Conservation (phyloP, 2,329 filamentous ascomycete species). For the Thelonectria olida region DNA sequence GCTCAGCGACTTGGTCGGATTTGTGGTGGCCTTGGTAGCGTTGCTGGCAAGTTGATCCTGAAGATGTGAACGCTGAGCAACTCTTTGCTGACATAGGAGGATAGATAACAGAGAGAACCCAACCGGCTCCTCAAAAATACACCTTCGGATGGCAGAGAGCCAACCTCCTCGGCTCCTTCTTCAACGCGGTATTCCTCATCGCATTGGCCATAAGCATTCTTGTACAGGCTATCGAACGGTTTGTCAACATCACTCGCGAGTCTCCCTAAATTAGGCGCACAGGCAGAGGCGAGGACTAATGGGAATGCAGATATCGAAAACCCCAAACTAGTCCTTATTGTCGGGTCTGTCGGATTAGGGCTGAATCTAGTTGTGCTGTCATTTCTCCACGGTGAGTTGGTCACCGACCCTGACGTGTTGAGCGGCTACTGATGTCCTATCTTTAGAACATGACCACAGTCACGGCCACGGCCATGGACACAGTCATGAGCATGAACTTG, state of each 20-base stretch:
- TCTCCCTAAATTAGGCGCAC: background rate
- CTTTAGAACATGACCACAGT: constrained; percentile 46
- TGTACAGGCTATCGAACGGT: constrained; percentile 77
- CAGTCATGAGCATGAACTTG: constrained; percentile 34
- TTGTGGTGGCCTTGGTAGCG: constrained; percentile 72
- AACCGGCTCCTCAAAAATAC: constrained; percentile 58
- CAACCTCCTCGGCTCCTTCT: constrained; percentile 78
- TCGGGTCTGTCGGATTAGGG: constrained; percentile 72
- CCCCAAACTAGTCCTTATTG: constrained; percentile 72
- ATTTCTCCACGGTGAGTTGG: constrained; percentile 68
- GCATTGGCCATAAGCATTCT: constrained; percentile 78
- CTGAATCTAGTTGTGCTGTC: constrained; percentile 74
- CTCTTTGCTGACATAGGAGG: constrained; percentile 3
- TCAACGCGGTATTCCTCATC: constrained; percentile 80
- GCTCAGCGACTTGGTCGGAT: constrained; percentile 77
- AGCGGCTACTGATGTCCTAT: constrained; percentile 3
- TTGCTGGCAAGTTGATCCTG: constrained; percentile 59
- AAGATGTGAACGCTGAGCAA: background rate
- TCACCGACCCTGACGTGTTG: background rate
- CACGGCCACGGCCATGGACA: constrained; percentile 44
- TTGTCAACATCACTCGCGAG: constrained; percentile 65
- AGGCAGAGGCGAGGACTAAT: constrained; percentile 23
- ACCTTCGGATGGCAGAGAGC: constrained; percentile 82
- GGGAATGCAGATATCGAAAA: constrained; percentile 64
- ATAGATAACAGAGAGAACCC: constrained; percentile 65